Evolutionary conservation across 2,329 filamentous ascomycete genomes (phyloP), one percentile per base, ranked within the genome.

Genomic region (Fusarium subtropicale): DNA sequence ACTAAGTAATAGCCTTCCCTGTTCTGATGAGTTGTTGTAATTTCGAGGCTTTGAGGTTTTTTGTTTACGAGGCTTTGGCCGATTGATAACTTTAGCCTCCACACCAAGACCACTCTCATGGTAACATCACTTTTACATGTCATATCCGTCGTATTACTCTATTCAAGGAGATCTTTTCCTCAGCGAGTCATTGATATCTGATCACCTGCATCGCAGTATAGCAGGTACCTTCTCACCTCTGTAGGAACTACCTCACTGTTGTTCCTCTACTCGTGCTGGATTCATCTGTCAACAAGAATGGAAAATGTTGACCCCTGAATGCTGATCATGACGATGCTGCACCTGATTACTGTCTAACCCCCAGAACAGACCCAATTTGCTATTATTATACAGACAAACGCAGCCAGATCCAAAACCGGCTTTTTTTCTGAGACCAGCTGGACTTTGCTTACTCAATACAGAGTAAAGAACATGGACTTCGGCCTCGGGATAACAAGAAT

Each of bases 301-400:
- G 56, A 67, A 70, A 54, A 34, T 67, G 38, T 69, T 66, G 53
- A 51, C 45, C 44, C 48, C 44, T 42, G 41, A 42, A 50, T 50
- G 66, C 45, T 67, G 61, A 69, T 67, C 66, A 69, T 69, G 66
- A 69, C 61, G 66, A 59, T 67, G 42, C 48, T 41, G 50, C 56
- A 63, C 48, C 44, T 69, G 61, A 44, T 51, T 42, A 28, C 45
- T 44, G 66, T 69, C 34, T 41, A 56, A 67, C 53, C 50, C 48
- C 47, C 59, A 41, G 44, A 30, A 20, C 30, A 52, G 46, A 30
- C 22, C 28, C 39, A 39, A 20, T 48, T 38, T 47, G 55, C 31
- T 57, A 39, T 60, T 54, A 33, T 58, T 60, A 46, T 51, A 39
- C 31, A 31, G 34, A 28, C 65, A 61, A 54, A 50, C 60, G 60